Evolutionary conservation across 73 alveolate genomes (phyloP).

Genomic region (Uronychia binucleata): DNA sequence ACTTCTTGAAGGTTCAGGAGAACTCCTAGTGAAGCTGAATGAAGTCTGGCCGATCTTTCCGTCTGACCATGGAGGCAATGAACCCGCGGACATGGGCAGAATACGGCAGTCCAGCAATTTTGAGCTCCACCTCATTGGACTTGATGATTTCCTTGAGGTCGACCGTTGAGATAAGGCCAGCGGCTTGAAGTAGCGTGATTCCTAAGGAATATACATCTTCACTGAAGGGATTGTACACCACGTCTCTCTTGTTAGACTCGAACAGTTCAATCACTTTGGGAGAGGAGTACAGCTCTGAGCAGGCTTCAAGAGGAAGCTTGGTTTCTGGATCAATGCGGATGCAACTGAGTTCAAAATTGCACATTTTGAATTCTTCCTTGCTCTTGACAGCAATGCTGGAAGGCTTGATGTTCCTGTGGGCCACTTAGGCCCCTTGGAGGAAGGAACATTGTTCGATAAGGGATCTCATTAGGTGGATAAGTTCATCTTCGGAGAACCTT

Average conservation of each 20-base stretch:
- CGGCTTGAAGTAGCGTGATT: conserved; percentile 17
- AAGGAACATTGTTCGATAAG: conserved; percentile 14
- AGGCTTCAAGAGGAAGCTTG: conserved; percentile 1
- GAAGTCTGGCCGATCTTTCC: background rate
- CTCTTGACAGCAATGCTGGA: conserved; percentile 11
- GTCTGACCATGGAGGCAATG: background rate
- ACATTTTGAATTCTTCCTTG: background rate
- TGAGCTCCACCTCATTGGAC: background rate
- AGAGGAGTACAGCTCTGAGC: conserved; percentile 9
- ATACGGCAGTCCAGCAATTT: background rate
- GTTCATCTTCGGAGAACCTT: background rate
- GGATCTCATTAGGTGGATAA: background rate
- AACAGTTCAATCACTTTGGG: conserved; percentile 2
- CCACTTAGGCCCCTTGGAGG: conserved; percentile 26
- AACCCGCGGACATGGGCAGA: background rate
- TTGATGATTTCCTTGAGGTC: background rate
- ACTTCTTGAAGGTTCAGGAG: no score
- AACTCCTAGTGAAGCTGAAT: background rate
- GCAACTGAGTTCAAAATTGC: conserved; percentile 1
- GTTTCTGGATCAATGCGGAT: background rate
- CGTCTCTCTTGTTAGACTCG: background rate
- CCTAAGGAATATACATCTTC: conserved; percentile 60
- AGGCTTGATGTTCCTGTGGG: conserved; percentile 58
- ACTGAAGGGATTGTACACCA: conserved; percentile 34
- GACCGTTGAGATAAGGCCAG: background rate